phyloP scores from a whole-genome alignment of 2,329 filamentous ascomycete genomes.

The Nothomitra cinnamomea region DNA sequence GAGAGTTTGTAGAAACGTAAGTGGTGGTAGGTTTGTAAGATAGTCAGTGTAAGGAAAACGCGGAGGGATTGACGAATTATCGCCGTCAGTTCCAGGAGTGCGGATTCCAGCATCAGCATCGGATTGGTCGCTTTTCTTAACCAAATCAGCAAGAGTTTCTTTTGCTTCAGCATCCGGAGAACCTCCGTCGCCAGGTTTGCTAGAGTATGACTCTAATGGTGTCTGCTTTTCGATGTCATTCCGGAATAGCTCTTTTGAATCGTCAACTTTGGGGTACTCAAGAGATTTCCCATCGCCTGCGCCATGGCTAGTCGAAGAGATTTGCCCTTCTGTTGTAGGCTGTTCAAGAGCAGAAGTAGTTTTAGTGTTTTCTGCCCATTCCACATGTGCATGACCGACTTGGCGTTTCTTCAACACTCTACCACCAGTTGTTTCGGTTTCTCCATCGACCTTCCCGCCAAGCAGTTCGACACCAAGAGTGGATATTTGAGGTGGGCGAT shows the following conservation, averaged over 20 bases:
- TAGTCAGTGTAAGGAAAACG: conserved; percentile 46
- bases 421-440: not conserved
- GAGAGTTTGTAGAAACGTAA: conserved; percentile 59
- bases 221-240: no score
- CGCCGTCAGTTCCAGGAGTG: not conserved
- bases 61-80: not conserved
- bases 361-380: conserved; percentile 27
- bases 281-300: no score
- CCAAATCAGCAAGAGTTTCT: not conserved
- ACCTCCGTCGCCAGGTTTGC: no score
- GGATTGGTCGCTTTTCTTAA: not conserved
- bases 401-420: conserved; percentile 11
- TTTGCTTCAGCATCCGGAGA: no score
- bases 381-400: conserved; percentile 33
- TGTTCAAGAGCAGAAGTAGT: not conserved
- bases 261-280: no score
- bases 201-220: no score
- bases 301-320: no score
- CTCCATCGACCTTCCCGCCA: not conserved
- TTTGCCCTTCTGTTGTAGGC: not conserved
- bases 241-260: no score
- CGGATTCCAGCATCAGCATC: not conserved
- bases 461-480: not conserved
- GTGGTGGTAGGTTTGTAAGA: conserved; percentile 47
- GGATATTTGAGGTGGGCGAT: conserved; percentile 5